Conservation (phyloP, 225 moss, liverwort and hornwort species). For the Takakia lepidozioides region DNA sequence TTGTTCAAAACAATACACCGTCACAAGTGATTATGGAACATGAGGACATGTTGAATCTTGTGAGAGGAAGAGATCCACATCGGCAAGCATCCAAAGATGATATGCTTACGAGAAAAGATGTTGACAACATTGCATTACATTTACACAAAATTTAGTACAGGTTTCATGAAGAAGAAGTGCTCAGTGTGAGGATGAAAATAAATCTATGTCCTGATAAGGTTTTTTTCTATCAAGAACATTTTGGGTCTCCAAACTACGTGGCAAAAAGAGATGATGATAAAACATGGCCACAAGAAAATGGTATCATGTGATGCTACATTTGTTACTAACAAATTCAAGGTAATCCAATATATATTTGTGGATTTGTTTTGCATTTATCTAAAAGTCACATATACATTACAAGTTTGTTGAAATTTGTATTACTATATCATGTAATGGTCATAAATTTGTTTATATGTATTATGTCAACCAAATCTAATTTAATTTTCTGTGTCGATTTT, state of each 20-base stretch:
- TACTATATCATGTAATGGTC: no score
- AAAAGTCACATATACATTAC: no score
- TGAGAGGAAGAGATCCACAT: no score
- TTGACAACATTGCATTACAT: no score
- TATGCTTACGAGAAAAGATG: no score
- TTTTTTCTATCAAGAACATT: not conserved
- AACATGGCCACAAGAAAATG: not conserved
- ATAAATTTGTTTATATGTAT: not conserved
- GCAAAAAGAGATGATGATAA: not conserved
- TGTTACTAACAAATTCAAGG: not conserved
- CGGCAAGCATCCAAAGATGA: no score
- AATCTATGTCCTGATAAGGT: not conserved
- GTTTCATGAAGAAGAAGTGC: not conserved
- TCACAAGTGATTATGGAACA: not conserved
- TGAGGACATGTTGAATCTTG: not conserved
- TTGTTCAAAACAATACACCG: not conserved
- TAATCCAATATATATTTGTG: not conserved
- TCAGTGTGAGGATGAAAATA: not conserved
- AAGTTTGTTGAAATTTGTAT: no score
- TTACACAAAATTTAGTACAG: not conserved
- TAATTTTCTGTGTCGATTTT: no score
- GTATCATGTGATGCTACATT: not conserved
- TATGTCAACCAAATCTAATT: not conserved
- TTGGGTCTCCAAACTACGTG: not conserved
- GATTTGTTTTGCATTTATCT: no score